Percentiles rank a stretch among this genome's conserved stretches.
phyloP scores from a whole-genome alignment of 176 grass and related monocot species.

The Pontederia paniculata region DNA sequence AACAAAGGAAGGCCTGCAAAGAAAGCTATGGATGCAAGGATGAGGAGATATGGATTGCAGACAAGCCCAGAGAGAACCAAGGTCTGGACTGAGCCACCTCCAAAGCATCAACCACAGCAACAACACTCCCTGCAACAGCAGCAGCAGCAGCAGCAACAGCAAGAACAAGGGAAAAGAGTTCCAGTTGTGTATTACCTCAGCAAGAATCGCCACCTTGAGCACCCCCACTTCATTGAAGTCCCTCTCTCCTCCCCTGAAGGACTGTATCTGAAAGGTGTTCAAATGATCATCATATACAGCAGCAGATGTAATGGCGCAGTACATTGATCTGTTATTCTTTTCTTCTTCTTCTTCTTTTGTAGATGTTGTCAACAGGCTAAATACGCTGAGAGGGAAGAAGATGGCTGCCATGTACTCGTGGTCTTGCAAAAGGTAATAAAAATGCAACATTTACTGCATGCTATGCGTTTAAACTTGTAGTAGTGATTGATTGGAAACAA shows the following conservation, averaged over 20 bases:
- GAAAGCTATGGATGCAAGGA: conserved; percentile 28
- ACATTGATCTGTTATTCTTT: neutral
- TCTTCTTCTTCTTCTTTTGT: neutral
- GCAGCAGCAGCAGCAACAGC: conserved; percentile 22
- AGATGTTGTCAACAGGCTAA: conserved; percentile 93
- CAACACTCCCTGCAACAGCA: conserved; percentile 23
- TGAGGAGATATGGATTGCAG: conserved; percentile 23
- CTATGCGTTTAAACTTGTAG: neutral
- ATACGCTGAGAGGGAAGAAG: conserved; percentile 67
- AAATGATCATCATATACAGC: neutral
- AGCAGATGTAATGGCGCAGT: neutral
- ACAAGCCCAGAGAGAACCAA: conserved; percentile 68
- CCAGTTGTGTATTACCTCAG: conserved; percentile 92
- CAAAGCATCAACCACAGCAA: conserved; percentile 43
- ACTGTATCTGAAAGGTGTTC: conserved; percentile 83
- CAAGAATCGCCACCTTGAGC: conserved; percentile 81
- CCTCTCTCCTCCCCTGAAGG: conserved; percentile 57
- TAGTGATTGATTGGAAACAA: neutral
- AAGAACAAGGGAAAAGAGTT: conserved; percentile 29
- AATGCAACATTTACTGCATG: neutral
- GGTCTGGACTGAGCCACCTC: conserved; percentile 78
- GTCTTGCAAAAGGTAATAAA: conserved; percentile 86
- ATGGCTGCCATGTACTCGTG: conserved; percentile 92
- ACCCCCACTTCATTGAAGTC: conserved; percentile 99
- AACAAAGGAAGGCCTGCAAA: neutral